A percentile compares a stretch with the other conserved stretches of the same genome.
Evolutionary conservation across 257 asterid genomes (phyloP).

Genomic region (Salvia splendens): DNA sequence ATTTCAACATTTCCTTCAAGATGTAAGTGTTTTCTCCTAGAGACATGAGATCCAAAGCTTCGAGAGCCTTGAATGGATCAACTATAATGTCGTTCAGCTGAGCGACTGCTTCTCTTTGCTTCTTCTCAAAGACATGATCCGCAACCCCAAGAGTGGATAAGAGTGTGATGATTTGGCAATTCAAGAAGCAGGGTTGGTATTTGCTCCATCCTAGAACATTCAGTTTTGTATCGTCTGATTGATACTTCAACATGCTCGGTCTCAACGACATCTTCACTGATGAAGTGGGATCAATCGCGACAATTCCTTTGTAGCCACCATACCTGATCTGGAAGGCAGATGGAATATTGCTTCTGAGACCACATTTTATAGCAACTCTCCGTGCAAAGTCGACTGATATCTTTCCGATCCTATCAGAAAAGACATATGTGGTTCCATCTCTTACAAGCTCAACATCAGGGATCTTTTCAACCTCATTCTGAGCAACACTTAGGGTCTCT

Average conservation of each 20-base stretch:
- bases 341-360: constrained; percentile 51
- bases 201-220: constrained; percentile 83
- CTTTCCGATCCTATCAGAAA: constrained; percentile 95
- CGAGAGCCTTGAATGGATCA: constrained; percentile 68
- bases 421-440: constrained; percentile 40
- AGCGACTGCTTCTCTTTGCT: constrained; percentile 70
- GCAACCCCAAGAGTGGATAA: constrained; percentile 80
- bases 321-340: constrained; percentile 89
- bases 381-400: constrained; percentile 73
- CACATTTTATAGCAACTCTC: constrained; percentile 69
- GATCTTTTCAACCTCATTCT: constrained; percentile 52
- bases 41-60: constrained; percentile 79
- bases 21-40: constrained; percentile 75
- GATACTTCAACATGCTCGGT: constrained; percentile 76
- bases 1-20: constrained; percentile 75
- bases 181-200: constrained; percentile 81
- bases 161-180: constrained; percentile 81
- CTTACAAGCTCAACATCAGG: constrained; percentile 37
- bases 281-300: constrained; percentile 71
- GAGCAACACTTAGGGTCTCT: constrained; percentile 60
- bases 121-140: constrained; percentile 61
- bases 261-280: constrained; percentile 60
- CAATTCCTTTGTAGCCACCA: constrained; percentile 93
- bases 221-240: constrained; percentile 62
- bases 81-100: constrained; percentile 63